Evolutionary conservation across 2,329 filamentous ascomycete genomes (phyloP), one percentile per base, ranked within the genome.

Genomic region (Aspergillus niger): DNA sequence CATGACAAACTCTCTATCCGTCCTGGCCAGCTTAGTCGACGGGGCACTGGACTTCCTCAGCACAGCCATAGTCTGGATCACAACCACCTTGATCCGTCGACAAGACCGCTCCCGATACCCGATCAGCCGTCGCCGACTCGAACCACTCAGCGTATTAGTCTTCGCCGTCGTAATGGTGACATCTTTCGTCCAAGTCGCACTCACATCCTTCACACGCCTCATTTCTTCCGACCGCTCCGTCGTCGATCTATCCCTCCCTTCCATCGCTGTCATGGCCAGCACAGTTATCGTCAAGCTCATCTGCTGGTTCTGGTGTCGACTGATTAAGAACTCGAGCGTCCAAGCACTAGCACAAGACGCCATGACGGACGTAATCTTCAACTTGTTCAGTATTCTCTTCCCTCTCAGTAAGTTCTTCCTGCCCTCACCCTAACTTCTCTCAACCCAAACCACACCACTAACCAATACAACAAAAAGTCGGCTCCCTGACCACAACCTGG

Each of bases 301-400:
- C 8, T 93, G 90, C 76, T 97, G 91, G 91, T 72, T 96, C 41
- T 96, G 91, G 90, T 96, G 91, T 73, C 89, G 92, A 6, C 76
- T 95, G 36, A 90, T 96, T 65, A 91, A 87, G 67, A 96, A 96
- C 74, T 92, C 90, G 2, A 91, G 89, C 63, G 92, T 96, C 4
- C 91, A 93, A 72, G 91, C 92, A 1, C 80, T 96, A 66, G 86
- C 86, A 0, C 85, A 88, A 67, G 86, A 89, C 64, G 86, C 86
- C 11, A 81, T 86, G 76, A 89, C 91, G 0, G 91, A 96, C 70
- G 90, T 97, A 28, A 87, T 96, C 32, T 97, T 97, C 84, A 97
- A 97, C 77, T 86, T 86, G 1, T 94, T 95, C 70, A 92, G 90
- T 65, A 95, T 96, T 70, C 83, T 95, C 24, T 96, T 96, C 72